Base-by-base conservation (phyloP, 768 basidiomycete species). In the Phlegmacium glaucopus region DNA sequence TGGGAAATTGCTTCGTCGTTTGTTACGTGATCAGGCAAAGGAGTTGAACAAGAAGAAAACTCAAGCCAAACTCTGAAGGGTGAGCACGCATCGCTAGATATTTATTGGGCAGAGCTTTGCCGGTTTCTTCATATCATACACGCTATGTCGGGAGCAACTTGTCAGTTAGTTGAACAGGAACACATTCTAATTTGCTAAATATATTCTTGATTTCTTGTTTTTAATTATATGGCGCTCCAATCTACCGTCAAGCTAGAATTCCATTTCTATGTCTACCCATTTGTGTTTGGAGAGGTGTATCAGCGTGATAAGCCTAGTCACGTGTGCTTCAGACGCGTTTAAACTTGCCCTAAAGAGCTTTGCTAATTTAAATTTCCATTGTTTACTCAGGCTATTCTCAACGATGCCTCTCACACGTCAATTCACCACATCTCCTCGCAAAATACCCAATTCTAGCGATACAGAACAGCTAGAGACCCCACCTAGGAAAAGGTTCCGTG, bases 1-100 rank as follows among this genome's bases (percentile, higher is more conserved):
- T 51, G 84, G 84, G 28, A 81, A 80, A 43, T 58, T 81, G 1
- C 61, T 82, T 45, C 68, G 82, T 11, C 59, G 72, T 9, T 60
- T 72, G 17, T 53, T 82, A 49, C 72, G 78, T 10, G 79, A 80
- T n/a, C 63, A 72, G 22, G 79, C 77, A 4, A 74, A 67, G 50
- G 57, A 32, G 45, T 25, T 57, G 26, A 45, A 40, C 25, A 27
- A 42, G 37, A 34, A n/a, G n/a, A n/a, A n/a, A n/a, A n/a, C n/a
- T n/a, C n/a, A n/a, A n/a, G n/a, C n/a, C n/a, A n/a, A n/a, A n/a
- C n/a, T n/a, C n/a, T n/a, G n/a, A n/a, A n/a, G n/a, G n/a, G n/a
- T n/a, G n/a, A n/a, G n/a, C n/a, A n/a, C n/a, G n/a, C n/a, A n/a
- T n/a, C n/a, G n/a, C n/a, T n/a, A n/a, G n/a, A n/a, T n/a, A n/a